Conservation (phyloP, 2,329 filamentous ascomycete species). For the Sporothrix schenckii region DNA sequence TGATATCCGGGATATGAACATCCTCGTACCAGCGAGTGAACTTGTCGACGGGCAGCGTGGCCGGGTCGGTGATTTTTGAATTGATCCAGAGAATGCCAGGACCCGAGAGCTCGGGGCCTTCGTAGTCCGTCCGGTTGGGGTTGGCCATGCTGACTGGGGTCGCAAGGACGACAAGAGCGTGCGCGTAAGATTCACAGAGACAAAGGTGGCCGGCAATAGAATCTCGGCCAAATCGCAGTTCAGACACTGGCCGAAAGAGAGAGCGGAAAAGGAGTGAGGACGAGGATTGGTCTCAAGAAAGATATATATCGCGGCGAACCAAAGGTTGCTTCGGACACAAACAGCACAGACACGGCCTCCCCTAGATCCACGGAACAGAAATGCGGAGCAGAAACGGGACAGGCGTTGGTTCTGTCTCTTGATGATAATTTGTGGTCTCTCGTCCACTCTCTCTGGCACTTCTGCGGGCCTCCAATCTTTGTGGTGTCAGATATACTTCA, state of each 20-base stretch:
- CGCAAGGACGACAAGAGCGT: not conserved
- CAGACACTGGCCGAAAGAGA: not conserved
- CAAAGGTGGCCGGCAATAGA: too few species aligned
- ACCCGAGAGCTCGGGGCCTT: constrained; percentile 19
- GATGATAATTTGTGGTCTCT: not conserved
- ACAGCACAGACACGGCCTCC: not conserved
- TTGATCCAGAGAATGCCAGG: constrained; percentile 34
- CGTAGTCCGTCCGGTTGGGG: constrained; percentile 25
- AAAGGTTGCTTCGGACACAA: not conserved
- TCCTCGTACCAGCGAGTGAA: constrained; percentile 36
- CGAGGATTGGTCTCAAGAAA: not conserved
- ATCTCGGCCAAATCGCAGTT: not conserved
- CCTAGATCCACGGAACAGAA: not conserved
- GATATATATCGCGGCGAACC: constrained; percentile 10
- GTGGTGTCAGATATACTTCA: too few species aligned
- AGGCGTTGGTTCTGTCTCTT: not conserved
- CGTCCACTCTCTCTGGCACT: not conserved
- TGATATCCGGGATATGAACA: constrained; percentile 37
- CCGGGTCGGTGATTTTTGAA: constrained; percentile 27
- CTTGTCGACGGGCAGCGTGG: constrained; percentile 25
- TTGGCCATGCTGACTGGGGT: constrained; percentile 6
- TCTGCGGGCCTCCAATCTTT: too few species aligned
- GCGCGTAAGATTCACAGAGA: not conserved
- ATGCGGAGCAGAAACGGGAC: not conserved
- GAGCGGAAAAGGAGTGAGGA: not conserved